Percentiles rank a stretch among this genome's conserved stretches.
These are phyloP conservation scores for Eutrema japonicum DNA, from an alignment of 345 rosid species.

Conservation along the genomic window DNA sequence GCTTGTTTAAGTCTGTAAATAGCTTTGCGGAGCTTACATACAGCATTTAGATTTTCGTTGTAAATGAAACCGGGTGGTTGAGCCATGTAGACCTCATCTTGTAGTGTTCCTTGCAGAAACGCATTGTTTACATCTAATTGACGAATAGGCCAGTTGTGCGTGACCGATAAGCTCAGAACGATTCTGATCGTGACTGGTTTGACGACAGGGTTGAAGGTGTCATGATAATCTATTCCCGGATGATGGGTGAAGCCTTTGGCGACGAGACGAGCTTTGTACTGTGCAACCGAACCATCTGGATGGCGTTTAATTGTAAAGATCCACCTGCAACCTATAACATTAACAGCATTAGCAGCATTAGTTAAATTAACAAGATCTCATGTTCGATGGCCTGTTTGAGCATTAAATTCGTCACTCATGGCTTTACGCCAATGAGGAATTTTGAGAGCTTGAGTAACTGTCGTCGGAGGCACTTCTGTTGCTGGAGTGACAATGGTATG, in stretches of 20 bases:
- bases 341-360: neutral
- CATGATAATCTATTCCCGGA: neutral
- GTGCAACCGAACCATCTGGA: neutral
- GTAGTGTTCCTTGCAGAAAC: neutral
- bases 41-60: neutral
- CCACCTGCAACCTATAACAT: neutral
- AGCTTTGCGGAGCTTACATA: neutral
- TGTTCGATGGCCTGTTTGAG: neutral
- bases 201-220: neutral
- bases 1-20: neutral
- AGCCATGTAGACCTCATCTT: neutral
- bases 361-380: neutral
- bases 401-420: neutral
- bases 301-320: neutral
- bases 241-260: neutral
- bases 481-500: too few species aligned
- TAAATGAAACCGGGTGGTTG: neutral
- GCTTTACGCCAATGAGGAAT: too few species aligned
- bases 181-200: neutral
- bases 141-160: neutral
- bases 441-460: too few species aligned
- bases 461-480: too few species aligned
- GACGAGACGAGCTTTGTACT: too few species aligned
- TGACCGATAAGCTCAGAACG: rapidly evolving
- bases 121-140: neutral